Base-by-base conservation (phyloP, 2,329 filamentous ascomycete species). In the Neocatenulostroma microsporum region DNA sequence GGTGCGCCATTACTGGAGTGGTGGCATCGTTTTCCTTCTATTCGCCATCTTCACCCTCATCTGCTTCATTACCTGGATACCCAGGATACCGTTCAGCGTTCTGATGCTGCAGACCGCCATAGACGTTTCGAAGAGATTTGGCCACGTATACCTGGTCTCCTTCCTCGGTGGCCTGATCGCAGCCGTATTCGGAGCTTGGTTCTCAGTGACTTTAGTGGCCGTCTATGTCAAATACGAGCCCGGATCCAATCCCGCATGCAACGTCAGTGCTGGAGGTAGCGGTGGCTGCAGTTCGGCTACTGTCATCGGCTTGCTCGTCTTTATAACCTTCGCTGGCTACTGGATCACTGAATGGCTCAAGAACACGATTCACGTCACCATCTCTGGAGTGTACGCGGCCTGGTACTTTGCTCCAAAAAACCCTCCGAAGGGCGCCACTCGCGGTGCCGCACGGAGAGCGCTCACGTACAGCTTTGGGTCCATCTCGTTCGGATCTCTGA, bases 281-380 rank as follows among this genome's bases (percentile, higher is more conserved):
- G 52, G 52, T 21, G 70, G 73, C 5, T 95, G 88, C 51, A 80
- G 82, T 42, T 70, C 67, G 5, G 84, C 69, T 34, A 89, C 80
- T 47, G 84, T 95, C 29, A 88, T 87, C 42, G 88, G 88, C 0
- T 64, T 95, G 20, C 68, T 94, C 4, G 84, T 82, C 13, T 95
- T 93, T 58, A 74, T 87, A 48, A 94, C 87, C 0, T 95, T 96
- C 53, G 81, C 87, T 36, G 84, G 80, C 63, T 95, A 93, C 64
- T 96, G 89, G 89, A 80, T 94, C 46, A 82, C 84, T 2, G 89
- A 96, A 59, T 89, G 83, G 73, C 67, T 95, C 50, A 95, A 95
- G 68, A 94, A 94, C 62, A 87, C 84, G 1, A 84, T 94, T 30
- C 87, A 96, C 58, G 82, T 82, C 2, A 87, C 79, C 18, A 82